Evolutionary conservation across 352 stramenopile species (phyloP).

Genomic region (Phytopythium helicoides): DNA sequence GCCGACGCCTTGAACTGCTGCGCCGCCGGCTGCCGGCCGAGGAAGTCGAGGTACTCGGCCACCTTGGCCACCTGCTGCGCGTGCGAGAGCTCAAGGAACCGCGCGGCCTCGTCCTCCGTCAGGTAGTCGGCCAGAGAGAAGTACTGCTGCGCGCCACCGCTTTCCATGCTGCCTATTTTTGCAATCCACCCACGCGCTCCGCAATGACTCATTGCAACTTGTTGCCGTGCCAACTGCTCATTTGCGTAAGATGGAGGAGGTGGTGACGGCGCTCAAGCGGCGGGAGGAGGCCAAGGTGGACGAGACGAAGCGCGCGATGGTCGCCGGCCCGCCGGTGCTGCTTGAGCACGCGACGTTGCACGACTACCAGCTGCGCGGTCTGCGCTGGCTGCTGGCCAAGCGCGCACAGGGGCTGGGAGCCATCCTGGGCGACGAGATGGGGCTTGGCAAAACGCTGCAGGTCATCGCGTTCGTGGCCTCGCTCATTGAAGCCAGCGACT

Average conservation of each 20-base stretch:
- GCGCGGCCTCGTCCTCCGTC: slow-evolving; percentile 29
- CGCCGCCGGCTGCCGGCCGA: slow-evolving; percentile 38
- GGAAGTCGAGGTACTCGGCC: slow-evolving; percentile 61
- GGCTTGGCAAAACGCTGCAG: slow-evolving; percentile 81
- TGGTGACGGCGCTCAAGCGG: slow-evolving; percentile 36
- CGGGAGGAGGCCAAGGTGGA: slow-evolving; percentile 20
- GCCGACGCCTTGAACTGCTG: slow-evolving; percentile 53
- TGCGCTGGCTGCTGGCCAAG: slow-evolving; percentile 65
- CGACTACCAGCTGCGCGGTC: slow-evolving; percentile 63
- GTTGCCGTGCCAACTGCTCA: too few relatives aligned
- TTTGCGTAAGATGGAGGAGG: slow-evolving; percentile 38
- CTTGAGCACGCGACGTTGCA: slow-evolving; percentile 63
- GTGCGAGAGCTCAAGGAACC: slow-evolving; percentile 57
- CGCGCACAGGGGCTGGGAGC: slow-evolving; percentile 61
- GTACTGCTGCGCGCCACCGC: slow-evolving; percentile 22
- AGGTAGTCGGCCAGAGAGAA: slow-evolving; percentile 74
- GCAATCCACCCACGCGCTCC: too few relatives aligned
- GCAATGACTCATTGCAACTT: slow-evolving; percentile 1
- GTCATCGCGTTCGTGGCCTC: slow-evolving; percentile 67
- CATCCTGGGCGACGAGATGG: slow-evolving; percentile 85
- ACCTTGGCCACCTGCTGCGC: slow-evolving; percentile 54
- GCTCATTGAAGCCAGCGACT: slow-evolving; percentile 21
- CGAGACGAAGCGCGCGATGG: slow-evolving; percentile 14
- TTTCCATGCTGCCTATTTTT: too few relatives aligned
- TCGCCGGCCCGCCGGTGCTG: slow-evolving; percentile 21